Percentiles rank a stretch among this genome's conserved stretches.
Evolutionary conservation across 805 yeast species (phyloP).

Genomic region (Ogataea salicorniae): DNA sequence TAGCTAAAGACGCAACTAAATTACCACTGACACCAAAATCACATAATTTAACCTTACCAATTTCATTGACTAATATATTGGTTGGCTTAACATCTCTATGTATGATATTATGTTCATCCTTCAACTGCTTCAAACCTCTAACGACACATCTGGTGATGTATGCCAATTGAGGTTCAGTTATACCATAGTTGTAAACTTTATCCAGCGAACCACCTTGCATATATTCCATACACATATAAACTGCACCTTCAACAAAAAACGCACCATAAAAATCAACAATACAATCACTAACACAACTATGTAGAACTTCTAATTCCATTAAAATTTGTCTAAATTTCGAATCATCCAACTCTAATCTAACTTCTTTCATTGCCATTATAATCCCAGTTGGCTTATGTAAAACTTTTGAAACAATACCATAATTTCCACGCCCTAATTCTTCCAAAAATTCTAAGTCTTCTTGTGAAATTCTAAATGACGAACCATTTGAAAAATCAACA

Average conservation of each 20-base stretch:
- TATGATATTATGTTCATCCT: conserved; percentile 86
- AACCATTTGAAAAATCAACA: conserved; percentile 83
- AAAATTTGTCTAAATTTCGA: conserved; percentile 89
- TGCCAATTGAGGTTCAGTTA: conserved; percentile 77
- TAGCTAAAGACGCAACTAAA: conserved; percentile 88
- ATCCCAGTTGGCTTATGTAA: conserved; percentile 89
- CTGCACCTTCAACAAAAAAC: conserved; percentile 95
- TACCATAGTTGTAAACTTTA: conserved; percentile 69
- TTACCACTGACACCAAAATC: conserved; percentile 97
- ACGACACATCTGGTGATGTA: conserved; percentile 76
- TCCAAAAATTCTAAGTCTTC: conserved; percentile 80
- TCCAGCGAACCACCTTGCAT: conserved; percentile 97
- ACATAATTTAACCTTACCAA: conserved; percentile 86
- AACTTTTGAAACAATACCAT: conserved; percentile 93
- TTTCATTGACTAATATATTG: conserved; percentile 68
- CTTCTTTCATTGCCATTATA: conserved; percentile 96
- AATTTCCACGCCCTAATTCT: conserved; percentile 93
- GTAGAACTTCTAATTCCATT: conserved; percentile 93
- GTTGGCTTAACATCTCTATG: conserved; percentile 97
- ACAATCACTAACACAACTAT: conserved; percentile 83
- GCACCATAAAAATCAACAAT: conserved; percentile 98
- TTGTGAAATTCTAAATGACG: conserved; percentile 77
- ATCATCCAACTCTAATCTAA: conserved; percentile 87
- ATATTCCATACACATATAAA: conserved; percentile 95
- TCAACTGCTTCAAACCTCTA: conserved; percentile 73